These are phyloP conservation scores for Leucogyrophana mollusca DNA, from an alignment of 768 basidiomycete species.

Conservation along the genomic window DNA sequence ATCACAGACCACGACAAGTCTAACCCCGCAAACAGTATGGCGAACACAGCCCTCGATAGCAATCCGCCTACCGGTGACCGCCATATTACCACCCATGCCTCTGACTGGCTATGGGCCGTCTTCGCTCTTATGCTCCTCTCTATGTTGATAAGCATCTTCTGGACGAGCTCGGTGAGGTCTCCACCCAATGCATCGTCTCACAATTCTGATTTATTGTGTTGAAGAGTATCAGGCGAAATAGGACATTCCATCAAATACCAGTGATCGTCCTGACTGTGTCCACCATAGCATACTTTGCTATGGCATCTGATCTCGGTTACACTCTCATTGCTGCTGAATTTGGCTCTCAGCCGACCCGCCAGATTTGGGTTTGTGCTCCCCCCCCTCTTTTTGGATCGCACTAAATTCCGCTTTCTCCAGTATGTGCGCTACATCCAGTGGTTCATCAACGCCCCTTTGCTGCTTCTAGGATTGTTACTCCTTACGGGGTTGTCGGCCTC, in stretches of 20 bases:
- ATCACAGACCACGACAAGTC: background rate
- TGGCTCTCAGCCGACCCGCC: slow-evolving; percentile 27
- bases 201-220: background rate
- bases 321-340: slow-evolving; percentile 46
- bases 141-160: slow-evolving; percentile 36
- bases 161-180: slow-evolving; percentile 36
- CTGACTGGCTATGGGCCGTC: slow-evolving; percentile 56
- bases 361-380: slow-evolving; percentile 39
- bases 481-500: slow-evolving; percentile 47
- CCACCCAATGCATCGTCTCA: background rate
- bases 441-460: slow-evolving; percentile 54
- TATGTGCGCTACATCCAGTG: slow-evolving; percentile 56
- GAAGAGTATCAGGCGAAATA: slow-evolving; percentile 38
- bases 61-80: slow-evolving; percentile 36
- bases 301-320: slow-evolving; percentile 55
- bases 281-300: slow-evolving; percentile 47
- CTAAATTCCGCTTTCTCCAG: slow-evolving; percentile 17
- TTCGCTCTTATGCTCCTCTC: slow-evolving; percentile 48
- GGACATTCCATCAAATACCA: slow-evolving; percentile 51
- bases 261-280: slow-evolving; percentile 46
- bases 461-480: slow-evolving; percentile 46
- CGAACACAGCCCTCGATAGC: slow-evolving; percentile 29
- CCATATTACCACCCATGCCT: slow-evolving; percentile 44
- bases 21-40: slow-evolving; percentile 19
- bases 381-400: background rate